Percentiles rank a stretch among this genome's conserved stretches.
Conservation (phyloP, 805 yeast genomes). For the Jamesozyma piceae region DNA sequence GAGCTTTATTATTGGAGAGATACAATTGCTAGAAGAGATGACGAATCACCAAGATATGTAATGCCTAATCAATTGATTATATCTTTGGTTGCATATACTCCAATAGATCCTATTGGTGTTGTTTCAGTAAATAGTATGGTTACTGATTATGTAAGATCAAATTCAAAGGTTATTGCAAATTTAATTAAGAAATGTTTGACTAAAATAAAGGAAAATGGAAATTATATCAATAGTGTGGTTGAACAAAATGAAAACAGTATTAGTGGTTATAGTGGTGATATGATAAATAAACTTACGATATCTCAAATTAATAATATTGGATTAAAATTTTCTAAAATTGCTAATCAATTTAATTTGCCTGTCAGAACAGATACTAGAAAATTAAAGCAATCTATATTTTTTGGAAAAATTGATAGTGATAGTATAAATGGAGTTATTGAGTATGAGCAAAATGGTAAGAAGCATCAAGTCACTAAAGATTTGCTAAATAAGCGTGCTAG, state of each 20-base stretch:
- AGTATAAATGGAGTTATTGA: conserved; percentile 7
- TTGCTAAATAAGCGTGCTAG: conserved; percentile 13
- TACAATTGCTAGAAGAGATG: conserved; percentile 55
- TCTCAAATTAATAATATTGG: conserved; percentile 14
- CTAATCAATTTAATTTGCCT: neutral
- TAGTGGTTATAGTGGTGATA: neutral
- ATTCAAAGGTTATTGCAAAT: conserved; percentile 49
- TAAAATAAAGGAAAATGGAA: conserved; percentile 8
- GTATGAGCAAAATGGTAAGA: conserved; percentile 5
- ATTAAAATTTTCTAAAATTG: conserved; percentile 6
- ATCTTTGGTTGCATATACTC: conserved; percentile 47
- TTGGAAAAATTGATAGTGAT: conserved; percentile 8
- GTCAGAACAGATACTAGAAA: neutral
- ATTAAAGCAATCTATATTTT: conserved; percentile 4
- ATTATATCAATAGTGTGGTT: neutral
- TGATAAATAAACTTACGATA: conserved; percentile 8
- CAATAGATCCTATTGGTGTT: conserved; percentile 51
- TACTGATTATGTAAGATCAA: conserved; percentile 48
- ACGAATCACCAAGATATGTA: conserved; percentile 75
- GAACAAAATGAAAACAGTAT: neutral
- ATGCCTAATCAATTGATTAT: conserved; percentile 76
- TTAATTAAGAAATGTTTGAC: conserved; percentile 39
- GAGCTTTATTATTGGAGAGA: conserved; percentile 81
- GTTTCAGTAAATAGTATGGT: conserved; percentile 37
- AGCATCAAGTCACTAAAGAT: conserved; percentile 5